Conservation (phyloP, 2,329 filamentous ascomycete genomes). For the Stylonectria norvegica region DNA sequence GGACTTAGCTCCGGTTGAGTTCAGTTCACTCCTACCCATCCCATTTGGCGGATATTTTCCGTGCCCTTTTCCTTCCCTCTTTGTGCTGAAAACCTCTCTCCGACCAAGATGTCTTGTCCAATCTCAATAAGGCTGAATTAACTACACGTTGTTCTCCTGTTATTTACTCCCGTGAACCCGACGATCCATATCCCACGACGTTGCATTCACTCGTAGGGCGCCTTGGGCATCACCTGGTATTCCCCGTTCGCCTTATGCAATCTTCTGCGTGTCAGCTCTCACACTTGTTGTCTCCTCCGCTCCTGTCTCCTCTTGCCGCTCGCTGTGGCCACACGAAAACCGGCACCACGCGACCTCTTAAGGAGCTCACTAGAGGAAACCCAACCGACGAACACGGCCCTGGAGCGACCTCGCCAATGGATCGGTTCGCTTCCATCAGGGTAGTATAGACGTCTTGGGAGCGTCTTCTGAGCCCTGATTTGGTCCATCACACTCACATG, state of each 20-base stretch:
- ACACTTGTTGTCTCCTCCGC: conserved; percentile 15
- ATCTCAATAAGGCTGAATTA: conserved; percentile 20
- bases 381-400: too few species aligned
- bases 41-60: conserved; percentile 29
- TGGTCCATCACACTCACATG: conserved; percentile 15
- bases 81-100: conserved; percentile 23
- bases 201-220: conserved; percentile 10
- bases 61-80: conserved; percentile 23
- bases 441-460: conserved; percentile 15
- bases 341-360: conserved; percentile 11
- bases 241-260: conserved; percentile 17
- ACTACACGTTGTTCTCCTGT: conserved; percentile 13
- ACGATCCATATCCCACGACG: conserved; percentile 8
- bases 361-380: conserved; percentile 9
- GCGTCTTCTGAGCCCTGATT: conserved; percentile 19
- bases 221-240: conserved; percentile 12
- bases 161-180: conserved; percentile 13
- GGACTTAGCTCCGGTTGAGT: conserved; percentile 30
- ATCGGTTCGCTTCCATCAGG: conserved; percentile 12
- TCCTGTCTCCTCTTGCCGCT: conserved; percentile 19
- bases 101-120: conserved; percentile 19
- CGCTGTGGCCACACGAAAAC: conserved; percentile 12
- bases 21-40: conserved; percentile 29
- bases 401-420: conserved; percentile 20
- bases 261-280: conserved; percentile 10